These are phyloP conservation scores for Xylaria polymorpha DNA, from an alignment of 2,329 filamentous ascomycete genomes.

Conservation along the genomic window DNA sequence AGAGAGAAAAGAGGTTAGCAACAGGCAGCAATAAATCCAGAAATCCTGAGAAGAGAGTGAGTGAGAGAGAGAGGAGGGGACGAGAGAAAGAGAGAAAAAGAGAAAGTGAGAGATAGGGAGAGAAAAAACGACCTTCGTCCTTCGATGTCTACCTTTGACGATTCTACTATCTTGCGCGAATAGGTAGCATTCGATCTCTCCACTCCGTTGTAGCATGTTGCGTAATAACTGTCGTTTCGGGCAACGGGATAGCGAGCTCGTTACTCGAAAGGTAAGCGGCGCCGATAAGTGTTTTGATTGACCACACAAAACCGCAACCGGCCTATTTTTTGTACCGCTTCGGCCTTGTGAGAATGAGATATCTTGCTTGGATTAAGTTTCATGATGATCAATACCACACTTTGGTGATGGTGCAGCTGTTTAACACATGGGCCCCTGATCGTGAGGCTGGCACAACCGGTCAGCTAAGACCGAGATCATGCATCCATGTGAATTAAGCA, in stretches of 20 bases:
- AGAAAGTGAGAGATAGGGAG: background rate
- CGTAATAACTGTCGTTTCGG: background rate
- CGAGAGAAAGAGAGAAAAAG: background rate
- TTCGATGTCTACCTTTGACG: constrained; percentile 7
- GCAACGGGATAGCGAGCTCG: background rate
- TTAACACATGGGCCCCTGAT: constrained; percentile 44
- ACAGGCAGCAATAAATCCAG: no score
- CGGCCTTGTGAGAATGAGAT: constrained; percentile 15
- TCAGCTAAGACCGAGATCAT: constrained; percentile 40
- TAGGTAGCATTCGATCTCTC: constrained; percentile 1
- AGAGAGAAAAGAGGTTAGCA: background rate
- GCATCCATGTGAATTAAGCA: constrained; percentile 6
- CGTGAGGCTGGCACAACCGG: constrained; percentile 45
- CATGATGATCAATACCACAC: constrained; percentile 16
- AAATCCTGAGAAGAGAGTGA: no score
- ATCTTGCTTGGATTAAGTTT: constrained; percentile 2
- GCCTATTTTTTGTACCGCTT: background rate
- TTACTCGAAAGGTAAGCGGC: background rate
- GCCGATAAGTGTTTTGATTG: background rate
- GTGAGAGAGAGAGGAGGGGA: background rate
- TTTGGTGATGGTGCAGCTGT: constrained; percentile 31
- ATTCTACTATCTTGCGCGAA: constrained; percentile 3
- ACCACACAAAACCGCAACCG: constrained; percentile 3
- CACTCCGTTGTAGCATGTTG: background rate
- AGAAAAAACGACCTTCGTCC: background rate